phyloP scores from a whole-genome alignment of 768 basidiomycete species.

The Harrya chromipes region DNA sequence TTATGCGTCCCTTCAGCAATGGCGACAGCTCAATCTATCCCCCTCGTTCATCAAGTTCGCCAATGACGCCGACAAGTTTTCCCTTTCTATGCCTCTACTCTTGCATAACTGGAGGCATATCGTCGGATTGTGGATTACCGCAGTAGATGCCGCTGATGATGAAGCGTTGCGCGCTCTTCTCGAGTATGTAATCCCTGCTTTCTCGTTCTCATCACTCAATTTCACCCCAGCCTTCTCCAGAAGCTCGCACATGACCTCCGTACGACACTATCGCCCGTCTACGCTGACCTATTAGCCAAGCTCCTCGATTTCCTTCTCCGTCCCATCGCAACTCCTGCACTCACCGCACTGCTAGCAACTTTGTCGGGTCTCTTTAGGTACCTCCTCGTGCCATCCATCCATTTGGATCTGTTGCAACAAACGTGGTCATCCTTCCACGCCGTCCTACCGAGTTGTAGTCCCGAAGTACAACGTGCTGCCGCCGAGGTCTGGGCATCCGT shows the following conservation, averaged over 20 bases:
- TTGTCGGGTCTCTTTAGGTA: slow-evolving; percentile 70
- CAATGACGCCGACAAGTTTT: slow-evolving; percentile 53
- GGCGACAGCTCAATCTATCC: slow-evolving; percentile 78
- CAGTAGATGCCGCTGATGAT: slow-evolving; percentile 59
- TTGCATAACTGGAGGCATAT: slow-evolving; percentile 78
- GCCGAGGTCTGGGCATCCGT: slow-evolving; percentile 88
- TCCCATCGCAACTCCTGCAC: slow-evolving; percentile 54
- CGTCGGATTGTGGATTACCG: slow-evolving; percentile 58
- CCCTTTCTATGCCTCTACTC: slow-evolving; percentile 75
- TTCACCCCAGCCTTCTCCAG: slow-evolving; percentile 58
- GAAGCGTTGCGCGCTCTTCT: slow-evolving; percentile 72
- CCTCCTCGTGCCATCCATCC: slow-evolving; percentile 63
- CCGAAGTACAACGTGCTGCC: slow-evolving; percentile 71
- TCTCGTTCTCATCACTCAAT: slow-evolving; percentile 8
- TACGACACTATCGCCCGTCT: slow-evolving; percentile 66
- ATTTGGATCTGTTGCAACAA: slow-evolving; percentile 47
- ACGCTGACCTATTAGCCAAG: slow-evolving; percentile 49
- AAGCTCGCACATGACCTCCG: slow-evolving; percentile 79
- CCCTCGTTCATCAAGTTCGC: slow-evolving; percentile 73
- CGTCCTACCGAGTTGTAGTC: slow-evolving; percentile 55
- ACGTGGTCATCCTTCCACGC: slow-evolving; percentile 58
- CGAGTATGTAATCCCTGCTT: slow-evolving; percentile 49
- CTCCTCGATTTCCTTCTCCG: slow-evolving; percentile 58
- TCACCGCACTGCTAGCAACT: slow-evolving; percentile 65
- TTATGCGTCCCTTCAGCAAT: slow-evolving; percentile 66